Percentiles rank a stretch among this genome's conserved stretches.
Conservation (phyloP, 306 rosid genomes). For the Luffa acutangula region DNA sequence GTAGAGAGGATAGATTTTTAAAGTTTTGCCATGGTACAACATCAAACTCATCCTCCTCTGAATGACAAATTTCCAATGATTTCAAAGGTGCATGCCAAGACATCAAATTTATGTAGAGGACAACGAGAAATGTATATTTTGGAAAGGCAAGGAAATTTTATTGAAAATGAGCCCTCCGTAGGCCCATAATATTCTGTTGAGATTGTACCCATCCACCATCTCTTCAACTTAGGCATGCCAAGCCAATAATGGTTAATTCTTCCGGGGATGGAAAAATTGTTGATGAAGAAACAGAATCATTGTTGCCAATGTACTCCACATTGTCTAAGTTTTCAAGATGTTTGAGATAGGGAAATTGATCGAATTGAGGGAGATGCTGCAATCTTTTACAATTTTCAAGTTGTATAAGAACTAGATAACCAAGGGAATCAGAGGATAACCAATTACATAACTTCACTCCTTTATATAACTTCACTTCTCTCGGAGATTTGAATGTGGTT, state of each 20-base stretch:
- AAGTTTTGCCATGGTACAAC: not conserved
- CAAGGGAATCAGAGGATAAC: not conserved
- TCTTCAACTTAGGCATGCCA: not conserved
- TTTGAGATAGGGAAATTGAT: not conserved
- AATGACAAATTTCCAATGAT: not conserved
- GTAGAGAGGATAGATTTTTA: not conserved
- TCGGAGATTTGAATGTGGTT: not conserved
- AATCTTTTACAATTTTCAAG: not conserved
- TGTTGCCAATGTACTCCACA: not conserved
- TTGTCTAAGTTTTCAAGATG: not conserved
- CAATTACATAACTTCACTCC: slow-evolving; percentile 2
- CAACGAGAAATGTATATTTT: not conserved
- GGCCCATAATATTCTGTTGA: not conserved
- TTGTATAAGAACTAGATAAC: not conserved
- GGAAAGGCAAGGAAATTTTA: not conserved
- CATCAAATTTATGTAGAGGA: not conserved
- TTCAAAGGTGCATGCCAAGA: not conserved
- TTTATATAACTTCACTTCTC: not conserved
- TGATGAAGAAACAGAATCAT: not conserved
- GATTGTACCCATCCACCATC: slow-evolving; percentile 4
- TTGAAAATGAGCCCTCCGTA: not conserved
- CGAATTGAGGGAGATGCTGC: not conserved
- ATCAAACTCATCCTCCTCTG: not conserved
- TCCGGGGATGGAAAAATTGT: not conserved
- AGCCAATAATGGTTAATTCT: accelerated